These are phyloP conservation scores for Wickerhamiella bombiphila DNA, from an alignment of 805 yeast genomes.

Conservation along the genomic window DNA sequence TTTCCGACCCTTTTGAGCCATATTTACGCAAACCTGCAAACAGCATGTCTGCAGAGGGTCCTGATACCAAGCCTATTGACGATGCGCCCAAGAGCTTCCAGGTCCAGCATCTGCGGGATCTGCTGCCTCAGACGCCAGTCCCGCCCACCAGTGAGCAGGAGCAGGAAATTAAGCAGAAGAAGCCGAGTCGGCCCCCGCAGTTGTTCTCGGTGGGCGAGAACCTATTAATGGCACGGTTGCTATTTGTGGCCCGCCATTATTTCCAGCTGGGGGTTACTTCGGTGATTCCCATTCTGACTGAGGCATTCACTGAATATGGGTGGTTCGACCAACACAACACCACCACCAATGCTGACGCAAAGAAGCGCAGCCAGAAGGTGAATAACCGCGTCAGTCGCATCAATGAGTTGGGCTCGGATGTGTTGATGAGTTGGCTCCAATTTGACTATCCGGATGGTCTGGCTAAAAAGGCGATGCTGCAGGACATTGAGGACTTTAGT, in stretches of 20 bases:
- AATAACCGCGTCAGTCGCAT: neutral
- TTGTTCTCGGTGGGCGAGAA: conserved; percentile 1
- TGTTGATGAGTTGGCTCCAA: neutral
- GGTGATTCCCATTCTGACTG: neutral
- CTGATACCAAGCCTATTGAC: no score
- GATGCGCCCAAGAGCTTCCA: no score
- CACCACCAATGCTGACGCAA: neutral
- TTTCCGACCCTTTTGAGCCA: no score
- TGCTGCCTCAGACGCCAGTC: conserved; percentile 1
- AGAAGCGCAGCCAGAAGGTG: neutral
- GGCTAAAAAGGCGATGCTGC: neutral
- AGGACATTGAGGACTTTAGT: neutral
- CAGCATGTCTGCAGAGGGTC: no score
- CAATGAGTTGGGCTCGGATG: neutral
- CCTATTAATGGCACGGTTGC: conserved; percentile 1
- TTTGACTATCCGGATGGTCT: neutral
- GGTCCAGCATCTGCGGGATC: neutral
- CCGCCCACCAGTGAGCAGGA: conserved; percentile 1
- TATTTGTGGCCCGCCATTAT: neutral
- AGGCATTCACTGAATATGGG: neutral
- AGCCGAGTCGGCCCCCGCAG: neutral
- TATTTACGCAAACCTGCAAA: no score
- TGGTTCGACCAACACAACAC: neutral
- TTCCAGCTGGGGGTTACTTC: neutral
- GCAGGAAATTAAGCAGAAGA: neutral